A percentile compares a stretch with the other conserved stretches of the same genome.
Evolutionary conservation across 2,329 filamentous ascomycete genomes (phyloP).

Genomic region (Talaromyces sp.): DNA sequence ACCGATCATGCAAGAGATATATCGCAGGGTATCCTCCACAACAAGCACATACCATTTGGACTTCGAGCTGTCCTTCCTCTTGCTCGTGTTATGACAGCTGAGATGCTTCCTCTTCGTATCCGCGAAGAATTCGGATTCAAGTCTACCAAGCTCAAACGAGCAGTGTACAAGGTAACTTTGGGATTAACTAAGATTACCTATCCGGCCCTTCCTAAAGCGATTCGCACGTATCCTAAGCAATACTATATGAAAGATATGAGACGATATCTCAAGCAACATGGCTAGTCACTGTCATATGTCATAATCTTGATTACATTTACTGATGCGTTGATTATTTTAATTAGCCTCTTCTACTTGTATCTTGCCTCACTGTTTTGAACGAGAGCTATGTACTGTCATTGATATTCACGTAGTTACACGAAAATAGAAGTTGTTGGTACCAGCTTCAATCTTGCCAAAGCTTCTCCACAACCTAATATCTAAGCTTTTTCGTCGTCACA

Average conservation of each 20-base stretch:
- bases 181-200: constrained; percentile 24
- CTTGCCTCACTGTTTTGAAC: background rate
- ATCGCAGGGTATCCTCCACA: constrained; percentile 12
- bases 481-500: background rate
- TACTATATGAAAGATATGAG: constrained; percentile 35
- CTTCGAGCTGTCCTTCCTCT: constrained; percentile 19
- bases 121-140: background rate
- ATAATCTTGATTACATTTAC: background rate
- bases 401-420: background rate
- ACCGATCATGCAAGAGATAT: background rate
- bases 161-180: constrained; percentile 23
- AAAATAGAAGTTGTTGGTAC: background rate
- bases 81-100: background rate
- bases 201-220: constrained; percentile 25
- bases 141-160: constrained; percentile 22
- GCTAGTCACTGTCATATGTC: background rate
- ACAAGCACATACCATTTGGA: constrained; percentile 27
- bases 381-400: background rate
- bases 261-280: constrained; percentile 11
- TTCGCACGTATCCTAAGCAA: constrained; percentile 27
- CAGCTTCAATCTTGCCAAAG: background rate
- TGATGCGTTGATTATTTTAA: background rate
- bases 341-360: background rate
- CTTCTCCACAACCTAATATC: background rate
- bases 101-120: background rate